These are phyloP conservation scores for Ascochyta viciae-villosae DNA, from an alignment of 2,329 filamentous ascomycete genomes.

Conservation along the genomic window DNA sequence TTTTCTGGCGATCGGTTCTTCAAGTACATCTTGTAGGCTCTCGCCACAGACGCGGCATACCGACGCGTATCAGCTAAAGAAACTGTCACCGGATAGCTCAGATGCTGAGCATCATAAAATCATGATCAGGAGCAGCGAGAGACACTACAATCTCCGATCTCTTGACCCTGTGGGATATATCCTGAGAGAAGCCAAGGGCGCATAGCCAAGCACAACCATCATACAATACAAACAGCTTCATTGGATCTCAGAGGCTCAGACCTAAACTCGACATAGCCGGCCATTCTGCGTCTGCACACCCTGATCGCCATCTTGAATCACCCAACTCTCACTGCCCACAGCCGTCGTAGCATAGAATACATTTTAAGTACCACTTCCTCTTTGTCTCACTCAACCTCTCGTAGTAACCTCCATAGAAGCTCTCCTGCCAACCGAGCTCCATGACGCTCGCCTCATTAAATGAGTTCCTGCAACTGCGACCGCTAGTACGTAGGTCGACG, in stretches of 20 bases:
- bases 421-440: constrained; percentile 42
- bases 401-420: constrained; percentile 44
- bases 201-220: too few relatives aligned
- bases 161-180: background rate
- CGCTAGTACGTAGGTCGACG: too few relatives aligned
- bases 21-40: background rate
- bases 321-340: background rate
- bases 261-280: background rate
- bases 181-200: background rate
- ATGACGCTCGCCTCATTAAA: constrained; percentile 42
- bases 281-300: background rate
- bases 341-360: background rate
- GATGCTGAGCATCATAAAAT: background rate
- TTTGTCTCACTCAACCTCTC: constrained; percentile 26
- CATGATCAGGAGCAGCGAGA: background rate
- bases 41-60: background rate
- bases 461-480: too few relatives aligned
- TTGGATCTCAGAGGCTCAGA: too few relatives aligned
- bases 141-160: too few relatives aligned
- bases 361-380: constrained; percentile 15
- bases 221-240: too few relatives aligned
- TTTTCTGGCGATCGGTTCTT: background rate
- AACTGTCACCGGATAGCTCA: background rate
- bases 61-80: constrained; percentile 5
- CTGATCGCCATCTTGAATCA: background rate